phyloP scores from a whole-genome alignment of 1,284 basidiomycete species.

The Macrocystidia cucumis region DNA sequence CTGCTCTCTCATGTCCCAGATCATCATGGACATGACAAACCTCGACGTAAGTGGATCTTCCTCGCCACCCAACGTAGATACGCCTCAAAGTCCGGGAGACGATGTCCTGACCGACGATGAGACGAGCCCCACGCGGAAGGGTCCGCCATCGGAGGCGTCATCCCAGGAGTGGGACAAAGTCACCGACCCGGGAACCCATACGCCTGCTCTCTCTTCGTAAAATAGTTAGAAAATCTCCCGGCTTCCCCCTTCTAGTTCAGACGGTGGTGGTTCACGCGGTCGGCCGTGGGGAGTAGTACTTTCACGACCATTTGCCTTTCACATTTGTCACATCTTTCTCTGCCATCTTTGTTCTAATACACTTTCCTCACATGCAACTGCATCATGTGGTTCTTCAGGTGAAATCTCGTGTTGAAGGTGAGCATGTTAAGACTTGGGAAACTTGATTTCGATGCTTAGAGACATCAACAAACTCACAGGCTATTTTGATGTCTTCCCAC shows the following conservation, averaged over 20 bases:
- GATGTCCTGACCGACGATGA: constrained; percentile 47
- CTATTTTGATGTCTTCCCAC: constrained; percentile 70
- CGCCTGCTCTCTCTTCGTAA: constrained; percentile 34
- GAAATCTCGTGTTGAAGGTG: constrained; percentile 66
- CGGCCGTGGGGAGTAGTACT: constrained; percentile 10
- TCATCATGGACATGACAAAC: constrained; percentile 85
- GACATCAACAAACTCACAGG: constrained; percentile 33
- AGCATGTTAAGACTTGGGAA: constrained; percentile 29
- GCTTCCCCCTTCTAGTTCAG: no score
- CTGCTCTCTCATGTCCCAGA: constrained; percentile 25
- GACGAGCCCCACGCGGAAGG: constrained; percentile 47
- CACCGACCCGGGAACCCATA: constrained; percentile 60
- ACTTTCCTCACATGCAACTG: constrained; percentile 33
- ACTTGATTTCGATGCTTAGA: constrained; percentile 20
- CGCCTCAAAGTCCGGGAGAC: constrained; percentile 26
- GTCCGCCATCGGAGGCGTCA: constrained; percentile 69
- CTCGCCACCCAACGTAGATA: constrained; percentile 24
- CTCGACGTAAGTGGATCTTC: constrained; percentile 76
- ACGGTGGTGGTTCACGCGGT: constrained; percentile 10
- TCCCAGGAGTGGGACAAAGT: constrained; percentile 84
- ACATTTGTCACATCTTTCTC: constrained; percentile 15
- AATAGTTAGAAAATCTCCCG: no score
- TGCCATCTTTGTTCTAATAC: constrained; percentile 58
- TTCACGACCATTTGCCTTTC: constrained; percentile 7
- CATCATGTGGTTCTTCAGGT: no score